A percentile compares a stretch with the other conserved stretches of the same genome.
Evolutionary conservation across 2,329 filamentous ascomycete species (phyloP).

Genomic region (Beauveria varroae): DNA sequence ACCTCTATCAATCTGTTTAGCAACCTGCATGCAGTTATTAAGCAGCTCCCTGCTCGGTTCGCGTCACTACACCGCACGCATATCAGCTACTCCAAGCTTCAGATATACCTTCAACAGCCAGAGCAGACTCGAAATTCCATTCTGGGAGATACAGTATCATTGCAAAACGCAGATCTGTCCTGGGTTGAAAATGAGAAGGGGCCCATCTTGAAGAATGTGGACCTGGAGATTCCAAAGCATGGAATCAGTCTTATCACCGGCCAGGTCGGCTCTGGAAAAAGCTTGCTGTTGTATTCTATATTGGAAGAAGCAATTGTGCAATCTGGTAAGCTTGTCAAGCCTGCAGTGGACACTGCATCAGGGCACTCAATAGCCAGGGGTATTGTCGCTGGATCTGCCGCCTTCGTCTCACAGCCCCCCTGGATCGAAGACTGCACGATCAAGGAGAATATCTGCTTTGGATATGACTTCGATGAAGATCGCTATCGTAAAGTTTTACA

Average conservation of each 20-base stretch:
- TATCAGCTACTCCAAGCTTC: slow-evolving; percentile 8
- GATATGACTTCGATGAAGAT: slow-evolving; percentile 52
- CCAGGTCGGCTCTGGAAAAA: slow-evolving; percentile 64
- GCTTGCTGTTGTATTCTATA: slow-evolving; percentile 57
- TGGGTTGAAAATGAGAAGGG: slow-evolving; percentile 28
- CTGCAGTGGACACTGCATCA: slow-evolving; percentile 52
- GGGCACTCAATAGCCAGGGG: slow-evolving; percentile 36
- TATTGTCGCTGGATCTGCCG: slow-evolving; percentile 35
- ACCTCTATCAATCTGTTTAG: slow-evolving; percentile 10
- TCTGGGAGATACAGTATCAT: not conserved
- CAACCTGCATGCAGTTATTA: slow-evolving; percentile 11
- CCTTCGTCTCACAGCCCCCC: slow-evolving; percentile 64
- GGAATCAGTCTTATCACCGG: slow-evolving; percentile 62
- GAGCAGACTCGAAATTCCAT: not conserved
- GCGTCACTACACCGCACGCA: not conserved
- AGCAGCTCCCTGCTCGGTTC: slow-evolving; percentile 2
- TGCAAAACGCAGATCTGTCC: slow-evolving; percentile 5
- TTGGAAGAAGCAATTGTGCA: slow-evolving; percentile 60
- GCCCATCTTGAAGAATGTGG: slow-evolving; percentile 52
- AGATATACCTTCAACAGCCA: slow-evolving; percentile 1
- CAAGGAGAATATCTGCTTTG: slow-evolving; percentile 64
- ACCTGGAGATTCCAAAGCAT: slow-evolving; percentile 53
- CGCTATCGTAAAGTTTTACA: slow-evolving; percentile 60
- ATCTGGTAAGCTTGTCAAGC: slow-evolving; percentile 40
- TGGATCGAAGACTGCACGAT: slow-evolving; percentile 73